Percentiles rank a stretch among this genome's conserved stretches.
These are phyloP conservation scores for Fusarium sp. DNA, from an alignment of 2,329 filamentous ascomycete genomes.

Conservation along the genomic window DNA sequence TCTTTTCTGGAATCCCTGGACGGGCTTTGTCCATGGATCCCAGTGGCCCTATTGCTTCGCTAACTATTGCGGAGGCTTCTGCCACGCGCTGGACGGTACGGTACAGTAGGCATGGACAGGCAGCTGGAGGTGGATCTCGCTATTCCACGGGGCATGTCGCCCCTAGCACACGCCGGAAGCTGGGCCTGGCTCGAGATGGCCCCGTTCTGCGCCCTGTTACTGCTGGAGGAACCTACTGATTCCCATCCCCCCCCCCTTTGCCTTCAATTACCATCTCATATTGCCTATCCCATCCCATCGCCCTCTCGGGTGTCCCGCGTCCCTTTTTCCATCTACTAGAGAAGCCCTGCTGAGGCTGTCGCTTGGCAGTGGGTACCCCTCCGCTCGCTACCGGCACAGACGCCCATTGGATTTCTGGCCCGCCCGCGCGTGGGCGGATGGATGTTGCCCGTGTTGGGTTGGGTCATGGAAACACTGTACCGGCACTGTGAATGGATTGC, in stretches of 20 bases:
- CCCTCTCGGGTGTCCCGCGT: constrained; percentile 19
- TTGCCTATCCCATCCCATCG: background rate
- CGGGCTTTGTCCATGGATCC: constrained; percentile 9
- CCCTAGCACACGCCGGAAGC: background rate
- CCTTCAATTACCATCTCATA: constrained; percentile 7
- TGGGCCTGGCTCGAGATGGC: constrained; percentile 1
- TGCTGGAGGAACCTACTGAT: constrained; percentile 16
- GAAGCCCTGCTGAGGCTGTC: constrained; percentile 16
- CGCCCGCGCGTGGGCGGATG: background rate
- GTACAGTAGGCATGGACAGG: background rate
- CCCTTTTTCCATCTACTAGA: background rate
- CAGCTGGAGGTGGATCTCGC: constrained; percentile 31
- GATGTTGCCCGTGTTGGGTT: constrained; percentile 15
- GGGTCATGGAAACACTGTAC: constrained; percentile 27
- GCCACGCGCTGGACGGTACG: constrained; percentile 28
- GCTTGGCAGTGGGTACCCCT: constrained; percentile 3
- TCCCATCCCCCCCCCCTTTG: background rate
- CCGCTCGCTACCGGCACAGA: constrained; percentile 27
- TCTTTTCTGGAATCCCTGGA: background rate
- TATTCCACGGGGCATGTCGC: background rate
- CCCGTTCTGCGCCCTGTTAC: constrained; percentile 27
- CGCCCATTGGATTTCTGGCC: constrained; percentile 16
- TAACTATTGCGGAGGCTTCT: constrained; percentile 26
- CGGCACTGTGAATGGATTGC: constrained; percentile 14
- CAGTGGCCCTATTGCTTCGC: constrained; percentile 24